phyloP scores from a whole-genome alignment of 73 alveolate genomes.

The Halteria grandinella region DNA sequence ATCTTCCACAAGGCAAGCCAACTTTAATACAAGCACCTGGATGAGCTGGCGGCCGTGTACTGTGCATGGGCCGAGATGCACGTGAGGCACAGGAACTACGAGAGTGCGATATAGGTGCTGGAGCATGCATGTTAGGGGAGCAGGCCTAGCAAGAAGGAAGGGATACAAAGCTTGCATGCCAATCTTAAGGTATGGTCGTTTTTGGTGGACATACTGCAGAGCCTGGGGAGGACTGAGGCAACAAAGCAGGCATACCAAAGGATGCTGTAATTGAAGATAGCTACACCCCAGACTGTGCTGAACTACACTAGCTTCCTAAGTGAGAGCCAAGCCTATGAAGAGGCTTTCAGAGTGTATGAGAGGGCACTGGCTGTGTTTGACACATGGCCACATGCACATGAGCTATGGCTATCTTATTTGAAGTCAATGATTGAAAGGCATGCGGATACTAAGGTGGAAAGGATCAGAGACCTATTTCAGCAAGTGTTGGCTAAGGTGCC shows the following conservation, averaged over 20 bases:
- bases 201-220: conserved; percentile 69
- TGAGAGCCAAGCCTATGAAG: conserved; percentile 84
- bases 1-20: conserved; percentile 67
- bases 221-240: conserved; percentile 41
- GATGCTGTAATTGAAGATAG: conserved; percentile 75
- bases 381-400: conserved; percentile 85
- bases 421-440: conserved; percentile 75
- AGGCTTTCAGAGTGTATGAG: conserved; percentile 83
- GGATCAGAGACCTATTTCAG: conserved; percentile 93
- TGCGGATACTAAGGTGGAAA: conserved; percentile 92
- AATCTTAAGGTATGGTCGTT: conserved; percentile 76
- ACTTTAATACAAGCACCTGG: conserved; percentile 15
- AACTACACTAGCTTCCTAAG: conserved; percentile 75
- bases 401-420: conserved; percentile 78
- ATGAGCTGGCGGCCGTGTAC: conserved; percentile 62
- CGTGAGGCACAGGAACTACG: conserved; percentile 68
- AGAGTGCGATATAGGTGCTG: conserved; percentile 62
- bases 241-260: conserved; percentile 60
- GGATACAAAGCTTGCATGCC: too few species aligned
- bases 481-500: conserved; percentile 69
- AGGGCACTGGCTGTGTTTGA: conserved; percentile 72
- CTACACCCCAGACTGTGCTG: conserved; percentile 73
- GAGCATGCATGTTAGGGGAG: conserved; percentile 50
- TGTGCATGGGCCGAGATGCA: conserved; percentile 88
- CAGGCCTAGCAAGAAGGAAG: conserved; percentile 47